These are phyloP conservation scores for Wallacemonas sp. DNA, from an alignment of 208 protist genomes.

Conservation along the genomic window DNA sequence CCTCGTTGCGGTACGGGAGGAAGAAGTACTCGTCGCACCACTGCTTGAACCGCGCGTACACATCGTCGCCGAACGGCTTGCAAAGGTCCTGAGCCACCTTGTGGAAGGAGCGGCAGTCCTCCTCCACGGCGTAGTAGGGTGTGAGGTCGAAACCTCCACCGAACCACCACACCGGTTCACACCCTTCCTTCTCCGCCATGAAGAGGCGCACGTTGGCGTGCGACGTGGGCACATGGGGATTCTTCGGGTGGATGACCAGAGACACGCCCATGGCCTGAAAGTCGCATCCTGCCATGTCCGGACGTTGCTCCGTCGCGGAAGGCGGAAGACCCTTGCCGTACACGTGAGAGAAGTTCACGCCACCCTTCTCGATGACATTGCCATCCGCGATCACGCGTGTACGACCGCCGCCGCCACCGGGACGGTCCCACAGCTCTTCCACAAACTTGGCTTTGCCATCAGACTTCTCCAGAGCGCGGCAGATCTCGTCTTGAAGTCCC, in stretches of 20 bases:
- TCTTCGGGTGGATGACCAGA: slow-evolving; percentile 79
- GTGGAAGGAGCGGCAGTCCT: slow-evolving; percentile 76
- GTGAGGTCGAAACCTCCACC: slow-evolving; percentile 90
- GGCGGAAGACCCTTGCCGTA: slow-evolving; percentile 44
- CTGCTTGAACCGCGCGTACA: slow-evolving; percentile 72
- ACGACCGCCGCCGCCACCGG: slow-evolving; percentile 53
- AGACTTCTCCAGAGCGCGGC: slow-evolving; percentile 28
- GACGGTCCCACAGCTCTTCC: slow-evolving; percentile 59
- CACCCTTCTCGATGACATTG: slow-evolving; percentile 73
- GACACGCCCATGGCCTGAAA: slow-evolving; percentile 84
- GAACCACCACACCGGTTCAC: slow-evolving; percentile 83
- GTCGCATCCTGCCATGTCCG: slow-evolving; percentile 28
- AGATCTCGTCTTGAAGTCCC: slow-evolving; percentile 57
- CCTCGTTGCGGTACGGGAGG: slow-evolving; percentile 67
- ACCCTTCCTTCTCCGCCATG: slow-evolving; percentile 40
- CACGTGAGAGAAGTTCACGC: slow-evolving; percentile 77
- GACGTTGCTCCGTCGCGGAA: slow-evolving; percentile 29
- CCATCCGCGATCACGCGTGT: slow-evolving; percentile 54
- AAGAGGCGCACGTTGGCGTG: slow-evolving; percentile 90
- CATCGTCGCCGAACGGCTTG: slow-evolving; percentile 37
- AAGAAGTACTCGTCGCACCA: slow-evolving; percentile 88
- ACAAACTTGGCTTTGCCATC: slow-evolving; percentile 46
- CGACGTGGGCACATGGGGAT: slow-evolving; percentile 79
- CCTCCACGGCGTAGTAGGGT: slow-evolving; percentile 71
- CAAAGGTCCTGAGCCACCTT: slow-evolving; percentile 34